phyloP scores from a whole-genome alignment of 1,284 basidiomycete species.

The Pseudozyma sp. region DNA sequence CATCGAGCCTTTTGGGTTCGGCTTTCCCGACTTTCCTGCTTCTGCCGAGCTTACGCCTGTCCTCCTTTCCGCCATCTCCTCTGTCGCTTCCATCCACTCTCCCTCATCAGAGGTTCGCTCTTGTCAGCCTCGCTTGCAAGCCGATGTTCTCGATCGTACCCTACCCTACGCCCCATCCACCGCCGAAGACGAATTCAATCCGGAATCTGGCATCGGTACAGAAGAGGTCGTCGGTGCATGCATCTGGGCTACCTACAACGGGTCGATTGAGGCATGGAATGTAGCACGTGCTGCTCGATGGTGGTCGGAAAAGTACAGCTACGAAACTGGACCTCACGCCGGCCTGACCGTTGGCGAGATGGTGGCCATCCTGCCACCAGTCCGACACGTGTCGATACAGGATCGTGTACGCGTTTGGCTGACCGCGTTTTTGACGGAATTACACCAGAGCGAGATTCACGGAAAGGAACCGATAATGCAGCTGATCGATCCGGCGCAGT shows the following conservation, averaged over 20 bases:
- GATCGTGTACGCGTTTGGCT: constrained; percentile 36
- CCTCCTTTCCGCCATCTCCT: constrained; percentile 24
- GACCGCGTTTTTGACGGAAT: constrained; percentile 26
- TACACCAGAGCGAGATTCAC: constrained; percentile 42
- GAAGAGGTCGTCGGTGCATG: constrained; percentile 42
- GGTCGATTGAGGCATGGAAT: constrained; percentile 16
- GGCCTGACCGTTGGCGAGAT: constrained; percentile 42
- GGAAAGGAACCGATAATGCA: constrained; percentile 26
- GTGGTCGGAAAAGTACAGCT: constrained; percentile 44
- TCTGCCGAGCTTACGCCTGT: constrained; percentile 30
- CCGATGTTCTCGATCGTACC: constrained; percentile 28
- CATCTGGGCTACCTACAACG: constrained; percentile 28
- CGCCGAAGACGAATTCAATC: constrained; percentile 34
- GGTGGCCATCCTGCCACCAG: constrained; percentile 42
- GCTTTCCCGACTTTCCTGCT: constrained; percentile 40
- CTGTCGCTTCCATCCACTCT: constrained; percentile 15
- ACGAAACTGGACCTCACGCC: constrained; percentile 28
- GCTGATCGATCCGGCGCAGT: constrained; percentile 19
- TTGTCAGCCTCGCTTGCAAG: constrained; percentile 7
- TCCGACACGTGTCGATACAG: constrained; percentile 33
- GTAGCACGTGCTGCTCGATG: constrained; percentile 27
- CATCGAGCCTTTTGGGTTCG: constrained; percentile 29
- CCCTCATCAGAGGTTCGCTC: constrained; percentile 1
- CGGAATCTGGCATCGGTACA: constrained; percentile 34
- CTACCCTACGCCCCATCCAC: constrained; percentile 15